Percentiles rank a stretch among this genome's conserved stretches.
phyloP scores from a whole-genome alignment of 163 green algal genomes.

The Prototheca cutis region DNA sequence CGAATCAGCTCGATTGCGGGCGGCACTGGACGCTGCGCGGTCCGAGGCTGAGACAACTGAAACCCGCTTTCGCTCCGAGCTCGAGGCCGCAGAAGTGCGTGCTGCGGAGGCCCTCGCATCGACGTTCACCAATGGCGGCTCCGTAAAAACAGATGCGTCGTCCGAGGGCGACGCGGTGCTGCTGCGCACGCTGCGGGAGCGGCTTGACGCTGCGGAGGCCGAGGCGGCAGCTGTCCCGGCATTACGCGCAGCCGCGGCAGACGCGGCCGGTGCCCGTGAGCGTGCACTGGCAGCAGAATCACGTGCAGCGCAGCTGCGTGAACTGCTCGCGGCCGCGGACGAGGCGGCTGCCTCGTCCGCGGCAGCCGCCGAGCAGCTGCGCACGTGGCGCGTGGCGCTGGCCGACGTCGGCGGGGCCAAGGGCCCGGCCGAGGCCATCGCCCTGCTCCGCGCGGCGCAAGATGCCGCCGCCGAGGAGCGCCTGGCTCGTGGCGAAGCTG shows the following conservation, averaged over 20 bases:
- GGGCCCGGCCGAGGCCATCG: constrained; percentile 27
- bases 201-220: constrained; percentile 24
- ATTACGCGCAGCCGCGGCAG: constrained; percentile 10
- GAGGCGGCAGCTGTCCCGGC: constrained; percentile 15
- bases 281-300: constrained; percentile 4
- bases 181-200: constrained; percentile 22
- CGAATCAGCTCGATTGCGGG: constrained; percentile 2
- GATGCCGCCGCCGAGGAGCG: not conserved
- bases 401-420: constrained; percentile 14
- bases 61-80: too few relatives aligned
- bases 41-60: too few relatives aligned
- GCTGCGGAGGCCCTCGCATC: not conserved
- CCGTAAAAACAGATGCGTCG: not conserved
- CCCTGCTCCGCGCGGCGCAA: constrained; percentile 21
- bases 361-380: constrained; percentile 28
- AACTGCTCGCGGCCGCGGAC: constrained; percentile 10
- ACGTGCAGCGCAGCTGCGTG: constrained; percentile 12
- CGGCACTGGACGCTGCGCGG: constrained; percentile 2
- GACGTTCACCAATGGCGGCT: too few relatives aligned
- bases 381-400: constrained; percentile 24
- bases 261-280: not conserved
- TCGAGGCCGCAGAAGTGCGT: not conserved
- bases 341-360: constrained; percentile 12
- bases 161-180: constrained; percentile 11
- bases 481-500: constrained; percentile 1